Conservation (phyloP, 441 rosid species). For the Theobroma grandiflorum region DNA sequence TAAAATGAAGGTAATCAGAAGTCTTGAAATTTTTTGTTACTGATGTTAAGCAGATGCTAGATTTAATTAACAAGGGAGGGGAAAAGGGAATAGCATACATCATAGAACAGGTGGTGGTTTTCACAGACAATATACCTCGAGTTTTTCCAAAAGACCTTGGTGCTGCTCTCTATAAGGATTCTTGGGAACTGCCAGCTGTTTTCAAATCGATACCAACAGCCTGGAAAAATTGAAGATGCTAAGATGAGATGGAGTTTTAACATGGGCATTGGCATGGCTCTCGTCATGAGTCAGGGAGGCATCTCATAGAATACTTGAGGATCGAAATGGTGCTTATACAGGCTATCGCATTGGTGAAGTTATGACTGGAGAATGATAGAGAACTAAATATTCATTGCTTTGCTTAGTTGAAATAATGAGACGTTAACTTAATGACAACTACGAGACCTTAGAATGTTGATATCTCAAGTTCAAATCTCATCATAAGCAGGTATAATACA, state of each 20-base stretch:
- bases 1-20: too few relatives aligned
- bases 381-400: not conserved
- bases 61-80: slow-evolving; percentile 78
- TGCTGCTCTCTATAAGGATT: slow-evolving; percentile 60
- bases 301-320: slow-evolving; percentile 55
- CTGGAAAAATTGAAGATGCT: slow-evolving; percentile 70
- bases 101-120: slow-evolving; percentile 85
- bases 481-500: too few relatives aligned
- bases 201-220: slow-evolving; percentile 85
- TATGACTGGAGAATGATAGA: slow-evolving; percentile 66
- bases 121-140: slow-evolving; percentile 40
- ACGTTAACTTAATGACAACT: too few relatives aligned
- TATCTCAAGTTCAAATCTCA: too few relatives aligned
- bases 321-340: slow-evolving; percentile 43
- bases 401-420: too few relatives aligned
- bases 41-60: slow-evolving; percentile 61
- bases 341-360: slow-evolving; percentile 79
- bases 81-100: slow-evolving; percentile 93
- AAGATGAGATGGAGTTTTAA: slow-evolving; percentile 93
- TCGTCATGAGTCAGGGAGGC: slow-evolving; percentile 69
- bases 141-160: slow-evolving; percentile 51
- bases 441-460: too few relatives aligned
- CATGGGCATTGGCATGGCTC: slow-evolving; percentile 90
- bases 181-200: slow-evolving; percentile 78
- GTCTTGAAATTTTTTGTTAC: too few relatives aligned